Base-by-base conservation (phyloP, 2,329 filamentous ascomycete genomes). In the Aspergillus clavatus region DNA sequence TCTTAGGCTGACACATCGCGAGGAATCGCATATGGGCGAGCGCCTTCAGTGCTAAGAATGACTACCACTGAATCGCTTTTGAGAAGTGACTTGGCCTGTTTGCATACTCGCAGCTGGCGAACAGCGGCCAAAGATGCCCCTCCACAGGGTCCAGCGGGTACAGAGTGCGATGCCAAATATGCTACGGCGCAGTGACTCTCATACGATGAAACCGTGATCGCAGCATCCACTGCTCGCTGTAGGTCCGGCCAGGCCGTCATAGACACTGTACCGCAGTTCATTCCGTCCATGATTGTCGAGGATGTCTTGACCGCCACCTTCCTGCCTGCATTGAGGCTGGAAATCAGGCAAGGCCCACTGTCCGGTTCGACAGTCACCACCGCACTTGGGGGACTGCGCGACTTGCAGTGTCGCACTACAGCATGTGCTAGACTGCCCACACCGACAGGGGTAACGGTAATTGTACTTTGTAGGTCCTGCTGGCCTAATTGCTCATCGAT, bases 381-480 rank as follows among this genome's bases (percentile, higher is more conserved):
- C 1, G 57, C 61, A 2, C 70, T 63, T 1, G 57, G 24, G 12
- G 46, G 41, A 4, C 47, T 45, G 3, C 55, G 53, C 8, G 71
- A 65, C 55, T 85, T 87, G 70, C 75, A 89, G 59, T 86, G 80
- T 24, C 72, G 69, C 0, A 78, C 75, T 0, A 87, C 85, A 0
- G 87, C 79, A 52, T 89, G 83, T 0, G 83, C 83, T 46, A 88
- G 76, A 4, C 81, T 86, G 0, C 87, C 87, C 0, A 87, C 86
- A 0, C 87, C 87, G 1, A 86, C 83, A 0, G 86, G 83, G 0
- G 78, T 76, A 11, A 91, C 63, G 23, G 82, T 74, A 7, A 80
- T 66, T 0, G 70, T 77, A 5, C 75, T 70, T 4, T 57, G 52
- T 0, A 70, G 54, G 1, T 58, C 63, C 0, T 69, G 52, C 0